Base-by-base conservation (phyloP, 495 filamentous ascomycete species). In the Penicillium daleae region DNA sequence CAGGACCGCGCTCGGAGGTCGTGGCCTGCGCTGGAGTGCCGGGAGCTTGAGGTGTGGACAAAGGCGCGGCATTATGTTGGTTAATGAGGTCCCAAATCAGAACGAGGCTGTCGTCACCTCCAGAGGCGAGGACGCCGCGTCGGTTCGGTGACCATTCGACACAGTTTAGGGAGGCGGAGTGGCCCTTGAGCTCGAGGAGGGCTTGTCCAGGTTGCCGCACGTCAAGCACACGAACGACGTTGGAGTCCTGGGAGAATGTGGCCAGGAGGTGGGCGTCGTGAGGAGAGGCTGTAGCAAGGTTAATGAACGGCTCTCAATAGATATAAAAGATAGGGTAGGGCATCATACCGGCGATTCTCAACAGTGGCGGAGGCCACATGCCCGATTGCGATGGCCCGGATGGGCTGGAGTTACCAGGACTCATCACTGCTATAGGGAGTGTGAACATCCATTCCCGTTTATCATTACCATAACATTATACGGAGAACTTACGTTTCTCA, bases 171-270 rank as follows among this genome's bases (percentile, higher is more conserved):
- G 90, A 76, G 8, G 91, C 89, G 17, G 86, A 83, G 74, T 98
- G 96, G n/a, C 95, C 95, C 35, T 92, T 92, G 46, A 99, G 83
- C 71, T 99, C 95, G 22, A 98, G 85, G 13, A 99, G 82, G 2
- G 95, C 95, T 76, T 97, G 93, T 12, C 95, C 95, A 2, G 95
- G 95, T 81, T 98, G 96, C 19, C 95, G 91, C 15, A 97, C 94
- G 68, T 99, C 95, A 17, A 99, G 88, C 59, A 99, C 96, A 24
- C 95, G 90, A 71, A 99, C 92, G 51, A 97, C 81, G 68, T 89
- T 93, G 15, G 90, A 94, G 72, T 99, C 96, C 72, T 90, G 87
- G 21, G 94, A 94, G 73, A 99, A 98, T 24, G 95, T 99, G 9
- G 96, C 94, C 40, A 99, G 87, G 31, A 99, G 87, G 71, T 99